Conservation (phyloP, 495 filamentous ascomycete species). For the Podospora anserina region DNA sequence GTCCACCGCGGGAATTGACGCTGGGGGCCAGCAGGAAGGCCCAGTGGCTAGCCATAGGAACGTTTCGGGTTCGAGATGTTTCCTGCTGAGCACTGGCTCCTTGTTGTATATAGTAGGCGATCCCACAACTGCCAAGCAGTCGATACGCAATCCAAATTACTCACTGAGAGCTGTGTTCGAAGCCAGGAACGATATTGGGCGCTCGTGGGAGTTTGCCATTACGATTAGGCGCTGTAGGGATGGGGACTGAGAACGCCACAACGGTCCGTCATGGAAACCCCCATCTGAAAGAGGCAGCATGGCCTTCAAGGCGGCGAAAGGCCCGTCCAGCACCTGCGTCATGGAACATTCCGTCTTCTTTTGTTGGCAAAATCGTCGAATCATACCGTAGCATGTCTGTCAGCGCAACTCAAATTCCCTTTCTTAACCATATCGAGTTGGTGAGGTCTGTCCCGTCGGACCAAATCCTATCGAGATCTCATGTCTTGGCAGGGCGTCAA, state of each 20-base stretch:
- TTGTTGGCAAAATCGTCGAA: not conserved
- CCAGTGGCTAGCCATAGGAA: not conserved
- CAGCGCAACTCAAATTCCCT: too few relatives aligned
- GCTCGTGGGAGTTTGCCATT: not conserved
- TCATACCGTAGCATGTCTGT: too few relatives aligned
- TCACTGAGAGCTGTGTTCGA: not conserved
- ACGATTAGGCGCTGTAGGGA: constrained; percentile 4
- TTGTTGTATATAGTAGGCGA: not conserved
- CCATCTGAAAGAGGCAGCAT: constrained; percentile 4
- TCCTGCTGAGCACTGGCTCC: not conserved
- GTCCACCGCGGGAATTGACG: not conserved
- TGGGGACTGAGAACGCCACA: not conserved
- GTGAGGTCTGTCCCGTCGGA: not conserved
- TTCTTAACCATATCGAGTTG: not conserved
- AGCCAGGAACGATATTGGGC: not conserved
- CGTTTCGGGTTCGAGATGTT: constrained; percentile 7
- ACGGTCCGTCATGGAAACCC: not conserved
- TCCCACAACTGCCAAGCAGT: not conserved
- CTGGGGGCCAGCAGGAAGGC: constrained; percentile 6
- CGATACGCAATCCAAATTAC: not conserved
- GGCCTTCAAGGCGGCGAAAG: not conserved
- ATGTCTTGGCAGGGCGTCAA: constrained; percentile 1
- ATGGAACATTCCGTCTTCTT: not conserved
- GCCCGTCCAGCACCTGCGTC: constrained; percentile 1
- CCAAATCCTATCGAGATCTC: not conserved